phyloP scores from a whole-genome alignment of 441 rosid species.

The Mallotus japonicus region DNA sequence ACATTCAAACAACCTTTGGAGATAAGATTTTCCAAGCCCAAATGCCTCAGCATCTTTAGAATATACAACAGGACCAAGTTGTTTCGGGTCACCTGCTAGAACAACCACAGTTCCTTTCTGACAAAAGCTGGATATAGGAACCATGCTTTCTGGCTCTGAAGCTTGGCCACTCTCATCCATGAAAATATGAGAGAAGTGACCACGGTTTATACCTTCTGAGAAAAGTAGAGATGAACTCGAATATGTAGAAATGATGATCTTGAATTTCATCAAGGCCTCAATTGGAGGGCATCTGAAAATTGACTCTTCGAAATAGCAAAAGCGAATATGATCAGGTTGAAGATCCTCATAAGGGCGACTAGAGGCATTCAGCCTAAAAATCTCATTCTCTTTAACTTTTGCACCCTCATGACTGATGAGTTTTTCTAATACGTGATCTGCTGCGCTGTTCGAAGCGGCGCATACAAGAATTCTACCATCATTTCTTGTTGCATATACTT shows the following conservation, averaged over 20 bases:
- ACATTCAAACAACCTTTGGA: constrained; percentile 60
- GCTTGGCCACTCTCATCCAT: constrained; percentile 86
- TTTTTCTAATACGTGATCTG: constrained; percentile 47
- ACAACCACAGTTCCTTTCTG: constrained; percentile 55
- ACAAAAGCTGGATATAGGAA: constrained; percentile 56
- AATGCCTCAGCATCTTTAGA: constrained; percentile 53
- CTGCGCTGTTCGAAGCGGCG: constrained; percentile 59
- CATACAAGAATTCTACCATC: constrained; percentile 44
- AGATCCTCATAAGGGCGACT: constrained; percentile 49
- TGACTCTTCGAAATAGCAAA: constrained; percentile 36
- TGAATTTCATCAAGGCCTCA: constrained; percentile 39
- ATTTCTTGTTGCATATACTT: constrained; percentile 32
- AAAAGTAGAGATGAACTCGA: constrained; percentile 60
- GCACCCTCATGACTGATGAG: constrained; percentile 31
- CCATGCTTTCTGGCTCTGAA: constrained; percentile 83
- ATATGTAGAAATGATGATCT: constrained; percentile 64
- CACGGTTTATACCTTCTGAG: constrained; percentile 50
- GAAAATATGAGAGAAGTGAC: constrained; percentile 75
- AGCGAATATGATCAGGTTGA: constrained; percentile 30
- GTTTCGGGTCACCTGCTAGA: constrained; percentile 86
- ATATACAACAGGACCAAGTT: constrained; percentile 71
- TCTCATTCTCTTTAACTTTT: constrained; percentile 39
- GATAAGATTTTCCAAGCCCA: constrained; percentile 66
- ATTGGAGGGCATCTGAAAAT: constrained; percentile 48
- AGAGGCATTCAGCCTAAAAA: constrained; percentile 47